A percentile compares a stretch with the other conserved stretches of the same genome.
phyloP scores from a whole-genome alignment of 805 yeast genomes.

The Candida mattraensis region DNA sequence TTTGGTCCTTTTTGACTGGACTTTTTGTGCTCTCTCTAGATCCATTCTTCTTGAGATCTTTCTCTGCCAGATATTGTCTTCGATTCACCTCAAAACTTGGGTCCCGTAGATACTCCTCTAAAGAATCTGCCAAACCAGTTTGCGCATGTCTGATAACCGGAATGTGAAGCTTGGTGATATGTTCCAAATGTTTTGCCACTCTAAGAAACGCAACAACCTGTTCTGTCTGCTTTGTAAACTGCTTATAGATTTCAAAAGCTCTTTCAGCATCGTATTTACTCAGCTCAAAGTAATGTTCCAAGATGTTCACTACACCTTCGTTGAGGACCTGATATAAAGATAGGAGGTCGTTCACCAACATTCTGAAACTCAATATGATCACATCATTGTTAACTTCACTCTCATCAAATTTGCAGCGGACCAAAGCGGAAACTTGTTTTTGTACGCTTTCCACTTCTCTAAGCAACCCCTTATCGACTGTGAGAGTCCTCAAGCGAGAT shows the following conservation, averaged over 20 bases:
- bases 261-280: constrained; percentile 81
- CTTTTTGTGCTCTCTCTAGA: background rate
- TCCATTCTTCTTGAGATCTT: constrained; percentile 43
- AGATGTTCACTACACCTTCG: constrained; percentile 91
- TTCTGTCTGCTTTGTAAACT: constrained; percentile 81
- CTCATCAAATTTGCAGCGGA: constrained; percentile 74
- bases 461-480: constrained; percentile 76
- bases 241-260: constrained; percentile 79
- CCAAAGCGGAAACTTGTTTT: constrained; percentile 70
- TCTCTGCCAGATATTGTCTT: constrained; percentile 72
- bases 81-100: constrained; percentile 81
- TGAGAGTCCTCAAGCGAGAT: constrained; percentile 60
- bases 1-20: constrained; percentile 10
- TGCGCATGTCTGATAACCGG: constrained; percentile 98
- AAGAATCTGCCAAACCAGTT: constrained; percentile 80
- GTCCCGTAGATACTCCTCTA: constrained; percentile 87
- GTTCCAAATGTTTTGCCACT: constrained; percentile 85
- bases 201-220: constrained; percentile 85
- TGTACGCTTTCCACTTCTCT: constrained; percentile 86
- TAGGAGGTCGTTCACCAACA: constrained; percentile 86
- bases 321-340: constrained; percentile 85
- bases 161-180: constrained; percentile 83
- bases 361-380: constrained; percentile 76
- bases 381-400: constrained; percentile 83
- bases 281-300: constrained; percentile 95